Evolutionary conservation across 2,329 filamentous ascomycete species (phyloP).

Genomic region (Fusarium beomiforme): DNA sequence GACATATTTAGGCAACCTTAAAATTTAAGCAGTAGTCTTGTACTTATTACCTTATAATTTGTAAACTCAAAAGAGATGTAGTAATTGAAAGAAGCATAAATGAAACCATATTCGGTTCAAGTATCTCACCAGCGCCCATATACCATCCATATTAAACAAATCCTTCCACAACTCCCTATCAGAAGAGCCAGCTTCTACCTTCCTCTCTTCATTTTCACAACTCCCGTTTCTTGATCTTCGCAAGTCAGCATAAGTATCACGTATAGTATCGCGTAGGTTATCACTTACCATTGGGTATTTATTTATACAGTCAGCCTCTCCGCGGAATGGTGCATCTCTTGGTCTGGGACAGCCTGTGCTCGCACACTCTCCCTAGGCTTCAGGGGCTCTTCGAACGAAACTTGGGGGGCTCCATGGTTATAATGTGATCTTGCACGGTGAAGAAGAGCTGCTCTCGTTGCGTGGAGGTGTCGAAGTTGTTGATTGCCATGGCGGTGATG

Average conservation of each 20-base stretch:
- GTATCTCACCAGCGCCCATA: background rate
- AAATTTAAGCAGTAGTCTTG: background rate
- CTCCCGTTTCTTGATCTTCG: background rate
- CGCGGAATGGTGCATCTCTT: background rate
- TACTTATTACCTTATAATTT: too few relatives aligned
- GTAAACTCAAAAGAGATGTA: background rate
- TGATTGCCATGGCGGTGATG: conserved; percentile 32
- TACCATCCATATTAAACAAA: background rate
- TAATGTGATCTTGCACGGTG: conserved; percentile 14
- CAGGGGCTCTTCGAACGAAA: conserved; percentile 13
- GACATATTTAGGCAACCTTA: background rate
- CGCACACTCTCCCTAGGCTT: conserved; percentile 17
- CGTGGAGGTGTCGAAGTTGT: conserved; percentile 30
- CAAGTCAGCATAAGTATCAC: background rate
- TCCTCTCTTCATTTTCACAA: background rate
- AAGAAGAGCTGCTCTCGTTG: conserved; percentile 51
- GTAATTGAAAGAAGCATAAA: background rate
- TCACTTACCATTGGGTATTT: background rate
- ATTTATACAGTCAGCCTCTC: conserved; percentile 7
- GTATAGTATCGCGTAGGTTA: background rate
- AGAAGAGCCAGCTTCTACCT: conserved; percentile 23
- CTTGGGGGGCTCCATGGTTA: background rate
- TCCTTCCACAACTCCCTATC: background rate
- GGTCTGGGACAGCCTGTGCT: background rate
- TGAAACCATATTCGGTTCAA: background rate